Evolutionary conservation across 2,329 filamentous ascomycete species (phyloP).

Genomic region (Aspergillus brasiliensis): DNA sequence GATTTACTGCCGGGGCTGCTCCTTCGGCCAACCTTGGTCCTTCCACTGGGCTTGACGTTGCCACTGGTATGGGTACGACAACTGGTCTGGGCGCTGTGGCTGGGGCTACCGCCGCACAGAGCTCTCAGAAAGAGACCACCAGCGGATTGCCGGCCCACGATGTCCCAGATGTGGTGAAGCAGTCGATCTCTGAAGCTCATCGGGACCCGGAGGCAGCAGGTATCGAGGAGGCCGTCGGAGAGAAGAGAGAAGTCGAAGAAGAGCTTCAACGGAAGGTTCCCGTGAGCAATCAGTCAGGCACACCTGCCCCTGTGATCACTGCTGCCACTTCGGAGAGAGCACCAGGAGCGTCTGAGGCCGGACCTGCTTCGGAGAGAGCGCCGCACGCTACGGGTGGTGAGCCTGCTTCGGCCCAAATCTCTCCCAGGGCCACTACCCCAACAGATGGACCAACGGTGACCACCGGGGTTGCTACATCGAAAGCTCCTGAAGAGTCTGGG

Average conservation of each 20-base stretch:
- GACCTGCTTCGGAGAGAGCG: constrained; percentile 41
- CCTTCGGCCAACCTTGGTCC: too few relatives aligned
- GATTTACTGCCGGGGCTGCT: constrained; percentile 45
- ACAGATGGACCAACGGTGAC: constrained; percentile 11
- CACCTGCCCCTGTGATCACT: constrained; percentile 33
- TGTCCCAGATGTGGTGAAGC: constrained; percentile 49
- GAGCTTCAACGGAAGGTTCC: constrained; percentile 64
- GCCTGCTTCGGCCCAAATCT: constrained; percentile 21
- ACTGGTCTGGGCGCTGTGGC: too few relatives aligned
- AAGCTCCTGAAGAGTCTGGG: constrained; percentile 23
- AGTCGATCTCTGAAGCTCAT: constrained; percentile 54
- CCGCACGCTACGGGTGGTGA: constrained; percentile 29
- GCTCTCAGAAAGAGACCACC: constrained; percentile 32
- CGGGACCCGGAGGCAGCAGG: constrained; percentile 70
- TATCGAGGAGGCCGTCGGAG: constrained; percentile 67
- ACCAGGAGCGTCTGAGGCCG: constrained; percentile 14
- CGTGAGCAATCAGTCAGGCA: constrained; percentile 36
- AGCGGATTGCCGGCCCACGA: constrained; percentile 26
- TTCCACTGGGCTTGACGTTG: too few relatives aligned
- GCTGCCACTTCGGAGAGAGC: neutral
- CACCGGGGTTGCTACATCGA: constrained; percentile 24
- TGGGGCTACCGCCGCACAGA: constrained; percentile 47
- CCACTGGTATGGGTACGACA: too few relatives aligned
- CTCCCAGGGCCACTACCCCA: constrained; percentile 19
- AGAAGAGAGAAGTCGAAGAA: constrained; percentile 73